Percentiles rank a stretch among this genome's conserved stretches.
Evolutionary conservation across 192 early-diverging fungal genomes (phyloP).

Genomic region (Backusella macrospora): DNA sequence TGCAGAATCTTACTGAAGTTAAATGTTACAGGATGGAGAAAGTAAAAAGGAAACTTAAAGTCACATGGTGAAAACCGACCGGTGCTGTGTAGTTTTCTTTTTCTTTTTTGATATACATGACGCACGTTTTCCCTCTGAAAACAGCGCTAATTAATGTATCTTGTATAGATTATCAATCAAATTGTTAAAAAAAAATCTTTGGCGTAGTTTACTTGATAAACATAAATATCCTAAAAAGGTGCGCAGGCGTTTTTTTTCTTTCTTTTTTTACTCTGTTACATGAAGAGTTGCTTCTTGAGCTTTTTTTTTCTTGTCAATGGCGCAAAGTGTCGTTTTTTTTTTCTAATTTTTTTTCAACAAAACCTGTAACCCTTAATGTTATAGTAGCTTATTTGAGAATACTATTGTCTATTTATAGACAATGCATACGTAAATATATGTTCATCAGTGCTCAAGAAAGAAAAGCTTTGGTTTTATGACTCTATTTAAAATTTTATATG

Average conservation of each 20-base stretch:
- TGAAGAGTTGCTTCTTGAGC: too few species aligned
- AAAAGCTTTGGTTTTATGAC: too few species aligned
- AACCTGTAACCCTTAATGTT: too few species aligned
- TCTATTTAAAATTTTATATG: too few species aligned
- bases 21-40: neutral
- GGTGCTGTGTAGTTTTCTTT: neutral
- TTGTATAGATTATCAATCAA: neutral
- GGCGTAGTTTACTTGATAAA: neutral
- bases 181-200: neutral
- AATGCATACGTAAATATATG: too few species aligned
- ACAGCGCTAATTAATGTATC: neutral
- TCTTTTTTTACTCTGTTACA: too few species aligned
- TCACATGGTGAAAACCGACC: neutral
- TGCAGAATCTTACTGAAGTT: conserved; percentile 5
- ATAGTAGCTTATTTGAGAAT: too few species aligned
- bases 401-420: too few species aligned
- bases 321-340: neutral
- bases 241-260: too few species aligned
- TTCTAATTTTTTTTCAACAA: neutral
- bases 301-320: neutral
- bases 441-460: too few species aligned
- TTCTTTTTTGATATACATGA: neutral
- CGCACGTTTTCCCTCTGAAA: neutral
- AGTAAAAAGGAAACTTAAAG: neutral
- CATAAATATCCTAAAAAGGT: too few species aligned